Evolutionary conservation across 148 eudicot species (phyloP), one percentile per base, ranked within the genome.

Genomic region (Fallopia convolvulus): DNA sequence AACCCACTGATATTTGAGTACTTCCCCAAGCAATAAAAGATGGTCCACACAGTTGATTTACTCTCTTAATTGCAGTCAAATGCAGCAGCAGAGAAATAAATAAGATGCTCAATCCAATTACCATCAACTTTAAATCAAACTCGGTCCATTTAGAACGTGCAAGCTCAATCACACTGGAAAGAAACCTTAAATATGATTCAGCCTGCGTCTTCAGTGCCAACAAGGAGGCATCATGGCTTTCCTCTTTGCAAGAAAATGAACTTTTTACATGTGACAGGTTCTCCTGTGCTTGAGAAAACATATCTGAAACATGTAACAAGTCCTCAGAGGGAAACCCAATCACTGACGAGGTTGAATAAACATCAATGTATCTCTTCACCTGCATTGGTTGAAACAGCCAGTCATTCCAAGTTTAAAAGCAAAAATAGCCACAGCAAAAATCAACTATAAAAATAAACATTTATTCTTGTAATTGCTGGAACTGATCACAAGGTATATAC

Each of bases 131-230:
- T 66, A 91, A 84, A 84, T 93, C 82, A 81, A 93, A 96, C 82
- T 93, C 98, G 17, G 99, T 96, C 98, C 97, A 96, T 83, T 89
- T 96, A 42, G 97, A 91, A 75, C 98, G 98, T 66, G 99, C 94
- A 82, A 96, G 92, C 60, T 82, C 93, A 76, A 97, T 86, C 80
- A 93, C 94, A 79, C 86, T 84, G 71, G 85, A 87, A 83, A 96
- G 85, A 81, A 90, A 96, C 30, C 80, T 83, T n/a, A 84, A 82
- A 85, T 91, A 93, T 49, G 91, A 82, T 76, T 80, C 89, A 82
- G 89, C 81, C 83, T 90, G 97, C 78, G 76, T 84, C 87, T 79
- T 89, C 46, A 91, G 72, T 78, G 84, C 73, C 72, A 85, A 74
- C 53, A 80, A 77, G 21, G 85, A 84, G 70, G 80, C 23, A 76